Base-by-base conservation (phyloP, 805 yeast species). In the Yamadazyma sp. region DNA sequence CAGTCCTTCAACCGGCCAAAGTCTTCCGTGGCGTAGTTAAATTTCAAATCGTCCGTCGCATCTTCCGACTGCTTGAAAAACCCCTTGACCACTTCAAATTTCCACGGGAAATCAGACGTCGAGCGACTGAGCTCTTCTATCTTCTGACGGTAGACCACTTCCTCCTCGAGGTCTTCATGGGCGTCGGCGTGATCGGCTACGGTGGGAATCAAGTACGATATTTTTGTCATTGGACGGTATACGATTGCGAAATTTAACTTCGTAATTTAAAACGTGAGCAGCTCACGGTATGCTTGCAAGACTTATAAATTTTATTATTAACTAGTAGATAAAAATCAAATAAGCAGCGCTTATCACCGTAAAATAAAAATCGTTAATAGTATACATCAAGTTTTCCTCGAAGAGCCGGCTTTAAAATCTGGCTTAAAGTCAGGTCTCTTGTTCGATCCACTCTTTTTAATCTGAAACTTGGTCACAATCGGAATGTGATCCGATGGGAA, bases 401-500 rank as follows among this genome's bases (percentile, higher is more conserved):
- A 64, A 21, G 52, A 25, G 46, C 71, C 71, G 15, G 64, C 39
- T 48, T 67, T 68, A 50, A 64, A 68, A 43, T 67, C 74, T 20
- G 73, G 72, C 51, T 65, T 69, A 50, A 69, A 66, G 45, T 69
- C 73, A 10, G 68, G 61, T 53, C 64, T 60, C 46, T 58, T 61
- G 30, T 44, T 45, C 11, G 53, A 50, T 13, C 55, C 56, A 32
- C 58, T 51, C 50, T 77, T 80, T 53, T 76, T 78, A 54, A 89
- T 77, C 52, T 80, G 86, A 53, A 91, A 82, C 57, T 82, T 80
- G 13, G 90, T 73, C 39, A 88, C 75, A 45, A 91, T 67, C n/a
- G 96, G 90, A 52, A 91, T 77, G 64, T 91, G 98, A 62, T 91
- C 98, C 33, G 95, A 86, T 16, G 98, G 96, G 67, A 83, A 84